Evolutionary conservation across 257 asterid genomes (phyloP).

Genomic region (Fraxinus americana): DNA sequence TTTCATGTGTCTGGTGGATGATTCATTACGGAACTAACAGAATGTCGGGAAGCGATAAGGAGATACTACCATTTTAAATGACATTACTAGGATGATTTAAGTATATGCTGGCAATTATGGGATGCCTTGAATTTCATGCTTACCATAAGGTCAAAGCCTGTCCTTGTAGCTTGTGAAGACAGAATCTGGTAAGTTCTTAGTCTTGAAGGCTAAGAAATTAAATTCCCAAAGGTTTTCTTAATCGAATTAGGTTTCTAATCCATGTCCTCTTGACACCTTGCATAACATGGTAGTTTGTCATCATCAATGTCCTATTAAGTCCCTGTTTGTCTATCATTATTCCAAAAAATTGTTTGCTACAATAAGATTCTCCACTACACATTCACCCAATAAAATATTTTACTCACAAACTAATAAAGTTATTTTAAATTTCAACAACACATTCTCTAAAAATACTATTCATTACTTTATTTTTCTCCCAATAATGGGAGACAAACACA

Average conservation of each 20-base stretch:
- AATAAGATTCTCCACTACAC: too few relatives aligned
- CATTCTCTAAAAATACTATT: too few relatives aligned
- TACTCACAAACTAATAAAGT: too few relatives aligned
- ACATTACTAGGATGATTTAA: neutral
- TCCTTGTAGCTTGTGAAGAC: conserved; percentile 15
- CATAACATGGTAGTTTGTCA: neutral
- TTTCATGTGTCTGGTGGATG: conserved; percentile 5
- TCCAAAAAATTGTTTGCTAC: too few relatives aligned
- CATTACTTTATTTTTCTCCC: too few relatives aligned
- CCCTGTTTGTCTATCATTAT: too few relatives aligned
- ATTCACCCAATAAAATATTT: too few relatives aligned
- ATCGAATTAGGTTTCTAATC: neutral
- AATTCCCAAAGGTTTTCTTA: neutral
- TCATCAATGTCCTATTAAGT: neutral
- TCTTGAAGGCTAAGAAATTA: neutral
- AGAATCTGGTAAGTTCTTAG: neutral
- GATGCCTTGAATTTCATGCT: conserved; percentile 11
- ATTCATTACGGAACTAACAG: neutral
- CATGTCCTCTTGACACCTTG: neutral
- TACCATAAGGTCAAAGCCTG: neutral
- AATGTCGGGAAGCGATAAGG: neutral
- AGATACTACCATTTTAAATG: conserved; percentile 9
- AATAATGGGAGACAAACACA: too few relatives aligned
- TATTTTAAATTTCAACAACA: too few relatives aligned
- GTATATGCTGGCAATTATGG: neutral